Evolutionary conservation across 2,329 filamentous ascomycete genomes (phyloP).

Genomic region (Ceratocystis cacaofunesta): DNA sequence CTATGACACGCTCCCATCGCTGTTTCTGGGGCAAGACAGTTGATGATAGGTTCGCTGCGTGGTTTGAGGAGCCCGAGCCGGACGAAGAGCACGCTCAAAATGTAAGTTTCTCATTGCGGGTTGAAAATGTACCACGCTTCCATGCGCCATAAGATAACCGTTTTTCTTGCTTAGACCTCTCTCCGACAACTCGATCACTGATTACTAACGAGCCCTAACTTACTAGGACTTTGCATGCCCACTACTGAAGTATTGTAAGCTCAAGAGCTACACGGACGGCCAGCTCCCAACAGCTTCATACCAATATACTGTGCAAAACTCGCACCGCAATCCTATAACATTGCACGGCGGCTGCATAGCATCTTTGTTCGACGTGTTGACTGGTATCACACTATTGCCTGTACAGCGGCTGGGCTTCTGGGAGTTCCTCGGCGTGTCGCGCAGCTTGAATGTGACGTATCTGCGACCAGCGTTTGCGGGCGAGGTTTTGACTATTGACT

Average conservation of each 20-base stretch:
- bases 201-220: too few relatives aligned
- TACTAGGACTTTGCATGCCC: constrained; percentile 31
- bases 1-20: neutral
- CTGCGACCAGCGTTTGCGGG: constrained; percentile 44
- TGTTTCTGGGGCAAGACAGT: constrained; percentile 8
- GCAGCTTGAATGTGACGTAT: constrained; percentile 53
- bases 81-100: neutral
- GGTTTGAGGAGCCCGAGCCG: constrained; percentile 1
- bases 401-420: constrained; percentile 42
- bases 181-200: neutral
- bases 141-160: neutral
- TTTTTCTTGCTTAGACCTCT: neutral
- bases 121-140: too few relatives aligned
- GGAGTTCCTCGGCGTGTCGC: constrained; percentile 46
- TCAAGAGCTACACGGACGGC: constrained; percentile 26
- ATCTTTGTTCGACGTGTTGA: constrained; percentile 53
- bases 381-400: constrained; percentile 42
- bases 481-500: constrained; percentile 36
- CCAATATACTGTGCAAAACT: constrained; percentile 33
- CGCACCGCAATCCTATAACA: constrained; percentile 41
- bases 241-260: constrained; percentile 29
- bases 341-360: constrained; percentile 50
- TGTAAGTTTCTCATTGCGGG: neutral
- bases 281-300: constrained; percentile 31
- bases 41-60: constrained; percentile 12